Evolutionary conservation across 768 basidiomycete genomes (phyloP).

Genomic region (Tremella mesenterica): DNA sequence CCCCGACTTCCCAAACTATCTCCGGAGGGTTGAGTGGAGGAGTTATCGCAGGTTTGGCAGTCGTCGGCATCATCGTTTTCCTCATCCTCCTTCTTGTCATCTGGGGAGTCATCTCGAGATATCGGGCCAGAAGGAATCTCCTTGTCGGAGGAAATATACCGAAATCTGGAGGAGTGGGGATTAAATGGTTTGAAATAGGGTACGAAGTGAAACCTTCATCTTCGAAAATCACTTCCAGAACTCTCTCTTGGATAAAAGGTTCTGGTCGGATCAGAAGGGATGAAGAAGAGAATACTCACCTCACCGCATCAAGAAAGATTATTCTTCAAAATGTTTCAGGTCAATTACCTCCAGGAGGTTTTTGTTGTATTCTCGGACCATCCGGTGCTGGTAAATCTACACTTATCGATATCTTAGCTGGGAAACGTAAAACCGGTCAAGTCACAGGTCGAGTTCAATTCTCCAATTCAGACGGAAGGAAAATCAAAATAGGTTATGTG

Average conservation of each 20-base stretch:
- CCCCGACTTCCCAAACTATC: conserved; percentile 21
- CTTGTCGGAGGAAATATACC: conserved; percentile 42
- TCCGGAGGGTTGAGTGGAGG: conserved; percentile 59
- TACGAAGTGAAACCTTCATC: conserved; percentile 51
- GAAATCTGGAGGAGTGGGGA: conserved; percentile 52
- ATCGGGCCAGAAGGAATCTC: conserved; percentile 52
- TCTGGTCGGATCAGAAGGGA: conserved; percentile 2
- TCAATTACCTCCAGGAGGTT: conserved; percentile 63
- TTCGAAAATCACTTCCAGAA: background rate
- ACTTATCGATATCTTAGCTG: conserved; percentile 79
- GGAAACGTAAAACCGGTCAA: conserved; percentile 66
- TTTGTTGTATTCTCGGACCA: conserved; percentile 88
- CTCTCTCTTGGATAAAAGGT: conserved; percentile 22
- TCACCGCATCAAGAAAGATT: conserved; percentile 45
- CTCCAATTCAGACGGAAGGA: conserved; percentile 36
- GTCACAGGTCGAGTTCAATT: conserved; percentile 60
- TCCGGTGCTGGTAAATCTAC: conserved; percentile 90
- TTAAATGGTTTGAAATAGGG: conserved; percentile 62
- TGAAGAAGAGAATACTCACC: conserved; percentile 10
- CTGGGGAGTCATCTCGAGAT: conserved; percentile 57
- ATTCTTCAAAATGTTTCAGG: conserved; percentile 67
- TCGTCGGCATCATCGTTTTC: conserved; percentile 61
- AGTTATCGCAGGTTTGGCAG: conserved; percentile 82
- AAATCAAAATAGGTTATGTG: conserved; percentile 73
- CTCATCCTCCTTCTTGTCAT: conserved; percentile 55